These are phyloP conservation scores for Trichosporon coremiiforme DNA, from an alignment of 1,284 basidiomycete species.

Conservation along the genomic window DNA sequence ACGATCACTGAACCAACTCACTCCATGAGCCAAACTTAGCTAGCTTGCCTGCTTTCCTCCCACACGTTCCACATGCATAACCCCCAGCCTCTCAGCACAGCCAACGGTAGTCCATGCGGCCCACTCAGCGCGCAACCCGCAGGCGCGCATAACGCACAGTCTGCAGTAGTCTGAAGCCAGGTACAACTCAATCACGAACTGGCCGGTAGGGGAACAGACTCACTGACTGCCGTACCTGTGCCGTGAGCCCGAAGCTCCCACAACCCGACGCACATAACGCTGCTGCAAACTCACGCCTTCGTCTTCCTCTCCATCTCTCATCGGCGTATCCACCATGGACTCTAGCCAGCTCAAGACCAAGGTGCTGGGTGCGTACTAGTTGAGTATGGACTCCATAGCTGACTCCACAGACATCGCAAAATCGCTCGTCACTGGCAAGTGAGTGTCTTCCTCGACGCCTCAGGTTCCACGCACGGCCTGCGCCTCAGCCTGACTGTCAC, in stretches of 20 bases:
- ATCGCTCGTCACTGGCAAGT: constrained; percentile 7
- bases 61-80: not conserved
- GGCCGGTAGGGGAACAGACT: not conserved
- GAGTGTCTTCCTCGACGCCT: constrained; percentile 17
- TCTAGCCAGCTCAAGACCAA: constrained; percentile 8
- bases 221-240: not conserved
- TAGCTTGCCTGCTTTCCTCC: not conserved
- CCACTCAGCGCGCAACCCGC: not conserved
- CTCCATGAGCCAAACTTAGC: not conserved
- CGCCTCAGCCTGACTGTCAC: not conserved
- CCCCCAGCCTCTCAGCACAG: not conserved
- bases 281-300: not conserved
- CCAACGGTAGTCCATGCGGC: not conserved
- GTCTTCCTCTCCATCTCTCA: constrained; percentile 7
- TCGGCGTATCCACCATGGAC: not conserved
- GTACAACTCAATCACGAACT: not conserved
- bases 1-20: not conserved
- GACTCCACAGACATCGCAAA: constrained; percentile 1
- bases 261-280: not conserved
- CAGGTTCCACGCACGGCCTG: constrained; percentile 5
- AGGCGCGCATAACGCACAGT: not conserved
- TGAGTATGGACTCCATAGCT: not conserved
- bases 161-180: not conserved
- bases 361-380: not conserved
- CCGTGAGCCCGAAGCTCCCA: constrained; percentile 5